Percentiles rank a stretch among this genome's conserved stretches.
These are phyloP conservation scores for Bipolaris bicolor DNA, from an alignment of 2,329 filamentous ascomycete species.

Conservation along the genomic window DNA sequence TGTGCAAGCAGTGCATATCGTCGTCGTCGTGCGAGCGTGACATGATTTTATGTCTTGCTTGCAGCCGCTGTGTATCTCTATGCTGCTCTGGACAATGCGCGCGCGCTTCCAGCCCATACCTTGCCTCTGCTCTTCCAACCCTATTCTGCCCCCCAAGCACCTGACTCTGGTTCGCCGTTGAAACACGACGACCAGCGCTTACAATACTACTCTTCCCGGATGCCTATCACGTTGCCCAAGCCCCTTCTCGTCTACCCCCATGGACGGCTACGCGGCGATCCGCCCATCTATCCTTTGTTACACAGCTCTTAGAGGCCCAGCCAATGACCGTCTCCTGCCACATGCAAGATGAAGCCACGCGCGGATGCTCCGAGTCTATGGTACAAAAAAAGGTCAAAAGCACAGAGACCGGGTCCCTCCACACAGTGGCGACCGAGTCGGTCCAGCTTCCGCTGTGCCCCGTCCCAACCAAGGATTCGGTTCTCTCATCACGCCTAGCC, in stretches of 20 bases:
- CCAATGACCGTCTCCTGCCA: slow-evolving; percentile 33
- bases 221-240: slow-evolving; percentile 28
- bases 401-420: slow-evolving; percentile 12
- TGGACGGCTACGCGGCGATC: slow-evolving; percentile 23
- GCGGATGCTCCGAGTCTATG: slow-evolving; percentile 31
- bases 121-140: slow-evolving; percentile 30
- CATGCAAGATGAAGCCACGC: slow-evolving; percentile 38
- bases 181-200: slow-evolving; percentile 45
- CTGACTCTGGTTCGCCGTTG: slow-evolving; percentile 42
- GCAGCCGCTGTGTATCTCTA: slow-evolving; percentile 45
- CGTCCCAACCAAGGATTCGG: slow-evolving; percentile 10
- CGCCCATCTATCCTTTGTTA: slow-evolving; percentile 30
- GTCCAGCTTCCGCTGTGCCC: slow-evolving; percentile 28
- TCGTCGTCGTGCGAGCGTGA: slow-evolving; percentile 35
- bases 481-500: slow-evolving; percentile 23
- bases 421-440: slow-evolving; percentile 5
- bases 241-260: slow-evolving; percentile 32
- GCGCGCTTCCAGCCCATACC: slow-evolving; percentile 47
- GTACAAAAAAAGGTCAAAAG: slow-evolving; percentile 20
- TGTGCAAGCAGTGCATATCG: slow-evolving; percentile 32
- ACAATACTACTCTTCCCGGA: slow-evolving; percentile 31
- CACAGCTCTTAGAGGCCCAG: slow-evolving; percentile 18
- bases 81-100: slow-evolving; percentile 40
- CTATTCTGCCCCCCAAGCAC: slow-evolving; percentile 35
- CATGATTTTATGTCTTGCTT: slow-evolving; percentile 43